Evolutionary conservation across 306 rosid species (phyloP), one percentile per base, ranked within the genome.

Genomic region (Ziziphus jujuba): DNA sequence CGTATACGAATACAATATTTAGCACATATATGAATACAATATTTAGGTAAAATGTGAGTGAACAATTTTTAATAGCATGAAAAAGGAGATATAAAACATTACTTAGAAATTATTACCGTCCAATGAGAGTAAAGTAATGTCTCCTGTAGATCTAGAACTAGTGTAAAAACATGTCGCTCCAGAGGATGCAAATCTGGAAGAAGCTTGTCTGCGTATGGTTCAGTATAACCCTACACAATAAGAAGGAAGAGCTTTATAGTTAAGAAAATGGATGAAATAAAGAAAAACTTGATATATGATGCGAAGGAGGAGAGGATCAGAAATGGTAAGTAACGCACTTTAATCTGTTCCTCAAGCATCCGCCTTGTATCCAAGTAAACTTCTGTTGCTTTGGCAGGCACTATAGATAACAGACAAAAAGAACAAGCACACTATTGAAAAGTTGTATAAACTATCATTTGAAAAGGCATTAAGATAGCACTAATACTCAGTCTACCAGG

Each of bases 141-240:
- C 82, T 90, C 99, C 43, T 93, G 89, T 38, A 93, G 85, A 90
- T 93, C 99, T 69, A 93, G 80, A 83, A 90, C 99, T 54, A 93
- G 99, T 33, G 99, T 93, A 80, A 88, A 88, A 70, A 85, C 96
- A 63, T 88, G 95, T 31, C 57, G 83, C 73, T 93, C 97, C 75
- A 79, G 67, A 70, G 97, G 97, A 72, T 75, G 92, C 89, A 90
- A 80, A 73, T 93, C 97, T 47, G 99, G 99, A 85, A 93, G 99
- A 79, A 93, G 99, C 85, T 88, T 90, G 61, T 93, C 99, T 4
- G 96, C 67, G 15, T 80, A 88, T 70, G 99, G 99, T 72, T 93
- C 99, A 0, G 96, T 82, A 70, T 85, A 90, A 72, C 89, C 83
- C 99, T 93, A 74, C n/a, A 25, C 75, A 74, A 25, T 62, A 40